A percentile compares a stretch with the other conserved stretches of the same genome.
These are phyloP conservation scores for Cercis canadensis DNA, from an alignment of 306 rosid species.

Conservation along the genomic window DNA sequence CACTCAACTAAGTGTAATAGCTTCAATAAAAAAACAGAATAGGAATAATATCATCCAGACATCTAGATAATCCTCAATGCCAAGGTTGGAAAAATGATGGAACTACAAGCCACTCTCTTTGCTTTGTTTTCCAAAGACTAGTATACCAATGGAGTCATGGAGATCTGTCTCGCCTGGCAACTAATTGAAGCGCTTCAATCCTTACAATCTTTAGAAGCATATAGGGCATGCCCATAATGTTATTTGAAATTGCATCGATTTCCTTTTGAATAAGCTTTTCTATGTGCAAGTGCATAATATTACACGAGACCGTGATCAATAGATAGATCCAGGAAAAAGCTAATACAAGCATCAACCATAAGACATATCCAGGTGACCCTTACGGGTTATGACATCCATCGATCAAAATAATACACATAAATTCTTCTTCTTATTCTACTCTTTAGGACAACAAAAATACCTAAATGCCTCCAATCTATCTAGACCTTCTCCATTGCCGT, in stretches of 20 bases:
- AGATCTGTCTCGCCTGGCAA: neutral
- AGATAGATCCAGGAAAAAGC: conserved; percentile 12
- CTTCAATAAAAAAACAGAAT: neutral
- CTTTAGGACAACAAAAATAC: neutral
- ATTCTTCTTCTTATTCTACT: conserved; percentile 8
- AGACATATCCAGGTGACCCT: neutral
- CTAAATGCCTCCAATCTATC: conserved; percentile 1
- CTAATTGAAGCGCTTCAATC: neutral
- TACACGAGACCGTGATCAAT: neutral
- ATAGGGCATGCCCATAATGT: too few species aligned
- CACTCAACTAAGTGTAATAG: conserved; percentile 1
- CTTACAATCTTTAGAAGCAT: neutral
- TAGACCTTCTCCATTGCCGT: neutral
- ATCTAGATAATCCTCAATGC: neutral
- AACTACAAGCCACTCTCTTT: neutral
- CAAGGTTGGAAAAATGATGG: neutral
- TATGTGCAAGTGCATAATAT: neutral
- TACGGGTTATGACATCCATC: neutral
- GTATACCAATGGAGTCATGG: too few species aligned
- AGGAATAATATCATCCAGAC: neutral
- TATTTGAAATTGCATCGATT: too few species aligned
- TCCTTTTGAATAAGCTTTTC: too few species aligned
- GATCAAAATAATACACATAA: neutral
- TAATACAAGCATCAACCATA: neutral
- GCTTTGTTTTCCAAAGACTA: too few species aligned